phyloP scores from a whole-genome alignment of 139 green algal genomes.

The Gonium pectorale region DNA sequence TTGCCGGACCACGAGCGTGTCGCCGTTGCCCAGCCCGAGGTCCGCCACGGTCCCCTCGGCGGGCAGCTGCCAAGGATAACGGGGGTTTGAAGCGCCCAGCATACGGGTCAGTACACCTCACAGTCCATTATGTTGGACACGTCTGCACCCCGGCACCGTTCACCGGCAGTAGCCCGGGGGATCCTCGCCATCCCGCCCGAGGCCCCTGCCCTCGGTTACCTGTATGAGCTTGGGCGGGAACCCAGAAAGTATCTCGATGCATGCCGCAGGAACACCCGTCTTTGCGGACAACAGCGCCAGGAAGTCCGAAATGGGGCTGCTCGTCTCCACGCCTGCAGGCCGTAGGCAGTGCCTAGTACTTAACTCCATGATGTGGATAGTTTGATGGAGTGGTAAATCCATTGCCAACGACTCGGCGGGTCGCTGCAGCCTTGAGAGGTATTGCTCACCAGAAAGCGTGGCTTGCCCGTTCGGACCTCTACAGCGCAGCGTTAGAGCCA shows the following conservation, averaged over 20 bases:
- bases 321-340: slow-evolving; percentile 41
- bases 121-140: neutral
- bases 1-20: slow-evolving; percentile 71
- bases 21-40: slow-evolving; percentile 62
- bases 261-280: slow-evolving; percentile 52
- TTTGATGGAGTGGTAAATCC: too few relatives aligned
- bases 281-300: slow-evolving; percentile 56
- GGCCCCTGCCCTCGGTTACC: too few relatives aligned
- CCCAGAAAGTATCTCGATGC: slow-evolving; percentile 73
- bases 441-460: slow-evolving; percentile 26
- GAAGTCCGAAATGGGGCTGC: slow-evolving; percentile 57
- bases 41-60: neutral
- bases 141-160: too few relatives aligned
- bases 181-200: too few relatives aligned
- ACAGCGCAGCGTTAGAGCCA: slow-evolving; percentile 37
- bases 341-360: neutral
- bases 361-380: neutral
- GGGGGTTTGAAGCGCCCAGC: too few relatives aligned
- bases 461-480: slow-evolving; percentile 43
- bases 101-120: neutral
- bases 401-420: too few relatives aligned
- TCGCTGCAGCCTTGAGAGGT: neutral
- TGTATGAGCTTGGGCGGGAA: slow-evolving; percentile 74
- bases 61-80: slow-evolving; percentile 3
- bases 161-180: too few relatives aligned